Evolutionary conservation across 177 flowering plant genomes (phyloP).

Genomic region (Vitis hybrid): DNA sequence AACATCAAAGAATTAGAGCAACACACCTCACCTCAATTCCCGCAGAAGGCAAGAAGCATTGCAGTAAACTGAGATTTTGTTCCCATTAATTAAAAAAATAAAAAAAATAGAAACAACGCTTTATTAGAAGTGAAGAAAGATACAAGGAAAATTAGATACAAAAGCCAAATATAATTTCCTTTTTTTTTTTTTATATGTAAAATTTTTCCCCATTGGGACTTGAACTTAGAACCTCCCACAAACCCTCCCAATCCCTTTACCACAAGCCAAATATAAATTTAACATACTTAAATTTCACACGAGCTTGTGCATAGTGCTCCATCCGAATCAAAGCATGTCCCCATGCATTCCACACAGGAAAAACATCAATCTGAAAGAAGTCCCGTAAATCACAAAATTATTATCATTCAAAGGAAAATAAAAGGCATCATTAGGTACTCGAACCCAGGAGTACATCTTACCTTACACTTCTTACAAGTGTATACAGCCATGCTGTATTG

Average conservation of each 20-base stretch:
- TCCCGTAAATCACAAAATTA: conserved; percentile 7
- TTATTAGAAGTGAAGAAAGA: background rate
- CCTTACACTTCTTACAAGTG: conserved; percentile 98
- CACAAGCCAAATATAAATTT: background rate
- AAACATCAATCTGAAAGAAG: conserved; percentile 76
- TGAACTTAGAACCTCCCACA: too few relatives aligned
- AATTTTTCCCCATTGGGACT: too few relatives aligned
- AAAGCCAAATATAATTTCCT: background rate
- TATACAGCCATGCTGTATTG: conserved; percentile 98
- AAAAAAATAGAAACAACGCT: background rate
- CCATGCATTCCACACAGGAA: conserved; percentile 99
- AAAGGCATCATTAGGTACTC: background rate
- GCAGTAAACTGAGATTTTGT: background rate
- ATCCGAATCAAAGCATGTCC: conserved; percentile 95
- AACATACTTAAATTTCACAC: conserved; percentile 91
- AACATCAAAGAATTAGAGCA: conserved; percentile 1
- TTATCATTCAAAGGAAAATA: background rate
- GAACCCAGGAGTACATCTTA: conserved; percentile 18
- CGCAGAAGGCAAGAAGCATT: background rate
- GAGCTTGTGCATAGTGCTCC: conserved; percentile 97
- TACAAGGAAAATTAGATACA: background rate
- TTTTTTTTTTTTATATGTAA: too few relatives aligned
- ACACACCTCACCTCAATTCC: background rate
- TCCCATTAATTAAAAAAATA: background rate
- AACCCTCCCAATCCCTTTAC: too few relatives aligned